Percentiles rank a stretch among this genome's conserved stretches.
Conservation (phyloP, 345 rosid genomes). For the Diplotaxis tenuifolia region DNA sequence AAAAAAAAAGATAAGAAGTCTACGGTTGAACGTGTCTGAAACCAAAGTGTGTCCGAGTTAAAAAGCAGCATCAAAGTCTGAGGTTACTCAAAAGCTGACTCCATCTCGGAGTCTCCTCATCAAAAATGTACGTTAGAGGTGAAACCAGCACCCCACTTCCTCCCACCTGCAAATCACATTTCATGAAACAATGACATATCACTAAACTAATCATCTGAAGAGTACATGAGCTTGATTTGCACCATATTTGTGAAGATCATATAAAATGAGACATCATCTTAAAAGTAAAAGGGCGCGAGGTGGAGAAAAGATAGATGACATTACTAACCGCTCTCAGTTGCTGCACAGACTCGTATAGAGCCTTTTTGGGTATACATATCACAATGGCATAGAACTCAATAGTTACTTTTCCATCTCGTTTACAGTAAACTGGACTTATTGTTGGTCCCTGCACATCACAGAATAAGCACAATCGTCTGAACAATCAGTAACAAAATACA, state of each 20-base stretch:
- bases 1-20: not conserved
- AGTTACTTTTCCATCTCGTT: constrained; percentile 53
- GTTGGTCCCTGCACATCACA: constrained; percentile 73
- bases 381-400: constrained; percentile 73
- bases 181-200: constrained; percentile 19
- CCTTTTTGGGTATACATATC: constrained; percentile 78
- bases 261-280: too few species aligned
- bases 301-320: not conserved
- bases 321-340: constrained; percentile 79
- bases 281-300: not conserved
- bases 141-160: constrained; percentile 91
- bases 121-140: constrained; percentile 85
- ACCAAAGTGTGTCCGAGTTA: not conserved
- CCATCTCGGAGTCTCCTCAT: constrained; percentile 94
- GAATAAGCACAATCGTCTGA: not conserved
- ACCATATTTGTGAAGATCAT: too few species aligned
- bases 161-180: constrained; percentile 58
- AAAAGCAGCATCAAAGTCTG: constrained; percentile 36
- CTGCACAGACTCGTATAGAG: constrained; percentile 74
- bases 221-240: not conserved
- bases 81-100: constrained; percentile 64
- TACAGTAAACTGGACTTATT: constrained; percentile 76
- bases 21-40: too few species aligned
- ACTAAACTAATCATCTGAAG: not conserved
- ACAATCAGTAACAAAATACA: not conserved